phyloP scores from a whole-genome alignment of 257 asterid genomes.

The Solanum sejunctum region DNA sequence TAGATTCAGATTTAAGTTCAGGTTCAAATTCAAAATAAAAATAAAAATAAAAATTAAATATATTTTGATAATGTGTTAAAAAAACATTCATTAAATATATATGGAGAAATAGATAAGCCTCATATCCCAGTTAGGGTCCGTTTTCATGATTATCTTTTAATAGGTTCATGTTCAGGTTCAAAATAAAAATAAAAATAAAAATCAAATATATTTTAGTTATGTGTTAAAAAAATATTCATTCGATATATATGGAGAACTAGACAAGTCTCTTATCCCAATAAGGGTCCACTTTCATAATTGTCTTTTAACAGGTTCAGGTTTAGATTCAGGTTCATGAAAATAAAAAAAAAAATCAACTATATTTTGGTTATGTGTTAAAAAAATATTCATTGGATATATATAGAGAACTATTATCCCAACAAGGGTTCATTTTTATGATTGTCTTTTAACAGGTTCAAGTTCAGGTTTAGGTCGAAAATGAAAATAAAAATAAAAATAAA shows the following conservation, averaged over 20 bases:
- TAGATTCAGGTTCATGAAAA: background rate
- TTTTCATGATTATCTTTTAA: background rate
- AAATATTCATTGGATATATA: background rate
- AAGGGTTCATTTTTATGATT: background rate
- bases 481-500: background rate
- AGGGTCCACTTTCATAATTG: background rate
- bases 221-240: background rate
- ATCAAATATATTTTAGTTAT: background rate
- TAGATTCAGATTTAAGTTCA: too few relatives aligned
- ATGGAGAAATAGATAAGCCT: background rate
- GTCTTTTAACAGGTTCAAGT: too few relatives aligned
- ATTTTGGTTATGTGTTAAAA: background rate
- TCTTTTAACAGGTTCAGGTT: too few relatives aligned
- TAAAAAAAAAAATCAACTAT: background rate
- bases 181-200: background rate
- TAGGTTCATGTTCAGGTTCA: too few relatives aligned
- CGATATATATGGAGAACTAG: background rate
- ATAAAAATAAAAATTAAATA: background rate
- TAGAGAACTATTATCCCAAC: background rate
- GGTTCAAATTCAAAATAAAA: background rate
- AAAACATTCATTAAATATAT: background rate
- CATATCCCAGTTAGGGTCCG: background rate
- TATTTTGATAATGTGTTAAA: background rate
- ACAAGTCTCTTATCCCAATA: too few relatives aligned
- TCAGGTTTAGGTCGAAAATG: too few relatives aligned